Conservation (phyloP, 768 basidiomycete species). For the Cyathus striatus region DNA sequence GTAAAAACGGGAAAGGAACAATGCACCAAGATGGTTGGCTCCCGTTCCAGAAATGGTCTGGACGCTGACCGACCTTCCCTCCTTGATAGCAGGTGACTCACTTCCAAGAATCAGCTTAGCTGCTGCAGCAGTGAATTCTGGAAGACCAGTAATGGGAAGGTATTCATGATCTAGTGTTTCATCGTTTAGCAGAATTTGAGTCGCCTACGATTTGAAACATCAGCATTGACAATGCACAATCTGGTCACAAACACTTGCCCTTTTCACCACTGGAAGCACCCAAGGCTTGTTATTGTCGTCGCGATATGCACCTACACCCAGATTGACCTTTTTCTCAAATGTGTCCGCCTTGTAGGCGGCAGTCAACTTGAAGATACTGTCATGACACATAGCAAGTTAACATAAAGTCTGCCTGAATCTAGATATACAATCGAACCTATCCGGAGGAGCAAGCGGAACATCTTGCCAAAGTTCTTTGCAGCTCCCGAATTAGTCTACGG, state of each 20-base stretch:
- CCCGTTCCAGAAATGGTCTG: conserved; percentile 97
- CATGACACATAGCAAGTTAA: no score
- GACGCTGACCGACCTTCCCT: conserved; percentile 69
- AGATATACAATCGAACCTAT: no score
- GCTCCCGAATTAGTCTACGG: neutral
- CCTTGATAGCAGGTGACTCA: conserved; percentile 65
- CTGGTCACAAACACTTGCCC: conserved; percentile 49
- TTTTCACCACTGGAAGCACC: conserved; percentile 88
- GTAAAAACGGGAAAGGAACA: conserved; percentile 86
- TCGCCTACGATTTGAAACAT: conserved; percentile 48
- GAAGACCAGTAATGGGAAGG: conserved; percentile 84
- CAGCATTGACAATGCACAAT: neutral
- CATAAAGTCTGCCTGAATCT: no score
- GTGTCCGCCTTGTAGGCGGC: conserved; percentile 83
- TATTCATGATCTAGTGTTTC: conserved; percentile 86
- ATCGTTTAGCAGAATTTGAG: conserved; percentile 61
- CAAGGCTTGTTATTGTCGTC: conserved; percentile 86
- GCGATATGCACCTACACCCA: conserved; percentile 91
- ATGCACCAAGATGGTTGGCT: conserved; percentile 87
- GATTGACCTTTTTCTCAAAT: conserved; percentile 76
- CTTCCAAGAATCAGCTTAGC: conserved; percentile 77
- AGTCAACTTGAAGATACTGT: conserved; percentile 86
- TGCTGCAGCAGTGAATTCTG: conserved; percentile 77
- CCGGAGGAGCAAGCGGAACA: conserved; percentile 81
- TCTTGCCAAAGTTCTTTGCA: conserved; percentile 63